These are phyloP conservation scores for Hortiboletus campestris DNA, from an alignment of 768 basidiomycete species.

Conservation along the genomic window DNA sequence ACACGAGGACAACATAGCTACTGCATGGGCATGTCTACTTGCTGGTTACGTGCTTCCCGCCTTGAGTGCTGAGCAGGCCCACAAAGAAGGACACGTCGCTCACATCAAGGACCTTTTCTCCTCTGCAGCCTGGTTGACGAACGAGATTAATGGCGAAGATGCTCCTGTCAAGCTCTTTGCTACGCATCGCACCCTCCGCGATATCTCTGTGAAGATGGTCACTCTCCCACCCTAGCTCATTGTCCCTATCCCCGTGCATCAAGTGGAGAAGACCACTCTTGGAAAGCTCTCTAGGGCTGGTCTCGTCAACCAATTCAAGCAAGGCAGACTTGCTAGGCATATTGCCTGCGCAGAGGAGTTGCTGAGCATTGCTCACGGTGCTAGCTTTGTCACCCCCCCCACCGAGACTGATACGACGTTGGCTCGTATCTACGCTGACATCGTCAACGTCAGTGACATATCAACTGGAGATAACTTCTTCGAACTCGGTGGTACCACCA, in stretches of 20 bases:
- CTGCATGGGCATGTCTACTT: constrained; percentile 31
- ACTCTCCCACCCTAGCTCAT: constrained; percentile 36
- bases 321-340: constrained; percentile 34
- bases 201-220: constrained; percentile 31
- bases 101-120: constrained; percentile 31
- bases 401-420: constrained; percentile 29
- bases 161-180: constrained; percentile 21
- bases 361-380: constrained; percentile 21
- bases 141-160: constrained; percentile 25
- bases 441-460: constrained; percentile 21
- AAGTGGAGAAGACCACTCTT: constrained; percentile 42
- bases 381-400: constrained; percentile 20
- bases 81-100: constrained; percentile 28
- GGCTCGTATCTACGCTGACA: constrained; percentile 30
- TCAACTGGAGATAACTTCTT: constrained; percentile 37
- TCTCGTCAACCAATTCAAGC: constrained; percentile 35
- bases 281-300: constrained; percentile 44
- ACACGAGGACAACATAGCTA: constrained; percentile 34
- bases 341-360: constrained; percentile 29
- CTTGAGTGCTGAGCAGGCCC: constrained; percentile 33
- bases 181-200: constrained; percentile 32
- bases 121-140: constrained; percentile 33
- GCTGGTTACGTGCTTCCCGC: constrained; percentile 33
- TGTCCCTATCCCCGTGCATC: constrained; percentile 36
- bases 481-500: constrained; percentile 43